Percentiles rank a stretch among this genome's conserved stretches.
phyloP scores from a whole-genome alignment of 768 basidiomycete species.

The Serendipita sp. region DNA sequence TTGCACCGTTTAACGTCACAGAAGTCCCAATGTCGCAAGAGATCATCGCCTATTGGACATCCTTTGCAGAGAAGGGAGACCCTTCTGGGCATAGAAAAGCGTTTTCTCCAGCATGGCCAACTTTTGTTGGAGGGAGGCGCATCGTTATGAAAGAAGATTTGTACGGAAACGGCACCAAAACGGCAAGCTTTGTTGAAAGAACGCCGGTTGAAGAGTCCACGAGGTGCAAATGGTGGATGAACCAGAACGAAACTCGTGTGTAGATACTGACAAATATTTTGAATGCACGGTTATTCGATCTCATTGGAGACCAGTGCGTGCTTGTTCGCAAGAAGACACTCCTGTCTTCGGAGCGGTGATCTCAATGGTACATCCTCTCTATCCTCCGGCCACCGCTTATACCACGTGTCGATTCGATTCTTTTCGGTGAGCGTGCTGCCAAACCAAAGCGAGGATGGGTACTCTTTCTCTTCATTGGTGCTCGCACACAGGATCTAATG shows the following conservation, averaged over 20 bases:
- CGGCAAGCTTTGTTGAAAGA: neutral
- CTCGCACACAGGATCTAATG: no score
- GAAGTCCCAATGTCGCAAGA: slow-evolving; percentile 25
- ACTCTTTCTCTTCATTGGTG: no score
- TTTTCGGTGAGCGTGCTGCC: no score
- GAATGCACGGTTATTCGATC: no score
- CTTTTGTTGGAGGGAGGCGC: neutral
- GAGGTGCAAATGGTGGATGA: slow-evolving; percentile 3
- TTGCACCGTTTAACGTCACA: slow-evolving; percentile 18
- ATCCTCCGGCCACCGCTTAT: no score
- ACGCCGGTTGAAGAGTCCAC: neutral
- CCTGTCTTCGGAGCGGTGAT: no score
- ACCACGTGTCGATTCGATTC: no score
- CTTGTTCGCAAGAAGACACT: no score
- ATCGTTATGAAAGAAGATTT: slow-evolving; percentile 9
- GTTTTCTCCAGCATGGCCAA: slow-evolving; percentile 13
- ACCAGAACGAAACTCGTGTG: neutral
- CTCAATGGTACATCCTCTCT: no score
- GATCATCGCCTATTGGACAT: slow-evolving; percentile 32
- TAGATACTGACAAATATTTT: neutral
- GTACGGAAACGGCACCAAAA: neutral
- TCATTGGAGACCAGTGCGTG: no score
- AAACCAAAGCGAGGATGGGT: no score
- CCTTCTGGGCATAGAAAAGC: slow-evolving; percentile 13
- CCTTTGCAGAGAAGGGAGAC: slow-evolving; percentile 20